These are phyloP conservation scores for Chlorella sp. DNA, from an alignment of 139 green algal species.

Conservation along the genomic window DNA sequence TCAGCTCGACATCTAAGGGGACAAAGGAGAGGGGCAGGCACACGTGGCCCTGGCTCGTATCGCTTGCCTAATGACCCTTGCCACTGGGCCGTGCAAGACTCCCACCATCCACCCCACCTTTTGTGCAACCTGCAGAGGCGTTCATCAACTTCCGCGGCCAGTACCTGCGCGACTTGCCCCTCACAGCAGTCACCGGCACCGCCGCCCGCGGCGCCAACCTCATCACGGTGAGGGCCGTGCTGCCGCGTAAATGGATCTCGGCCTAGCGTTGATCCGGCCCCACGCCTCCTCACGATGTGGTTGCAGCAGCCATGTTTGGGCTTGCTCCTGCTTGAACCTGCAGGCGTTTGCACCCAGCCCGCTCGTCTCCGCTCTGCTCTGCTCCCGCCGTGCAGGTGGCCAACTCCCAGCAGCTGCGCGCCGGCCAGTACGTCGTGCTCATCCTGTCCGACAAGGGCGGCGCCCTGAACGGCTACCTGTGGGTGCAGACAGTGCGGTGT, in stretches of 20 bases:
- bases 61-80: no score
- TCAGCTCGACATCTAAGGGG: no score
- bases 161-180: background rate
- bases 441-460: constrained; percentile 1
- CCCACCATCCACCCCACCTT: background rate
- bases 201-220: background rate
- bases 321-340: no score
- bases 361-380: background rate
- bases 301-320: no score
- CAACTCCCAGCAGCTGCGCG: background rate
- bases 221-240: background rate
- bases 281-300: no score
- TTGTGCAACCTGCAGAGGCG: background rate
- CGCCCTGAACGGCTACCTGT: background rate
- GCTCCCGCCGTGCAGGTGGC: background rate
- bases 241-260: background rate
- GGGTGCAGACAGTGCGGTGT: background rate
- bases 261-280: no score
- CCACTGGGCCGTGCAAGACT: no score
- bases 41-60: no score
- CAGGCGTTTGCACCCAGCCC: no score
- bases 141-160: constrained; percentile 1
- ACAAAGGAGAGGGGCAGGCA: no score
- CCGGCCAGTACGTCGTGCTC: background rate
- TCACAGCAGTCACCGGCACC: background rate